phyloP scores from a whole-genome alignment of 176 grass and related monocot genomes.

The Oryza punctata region DNA sequence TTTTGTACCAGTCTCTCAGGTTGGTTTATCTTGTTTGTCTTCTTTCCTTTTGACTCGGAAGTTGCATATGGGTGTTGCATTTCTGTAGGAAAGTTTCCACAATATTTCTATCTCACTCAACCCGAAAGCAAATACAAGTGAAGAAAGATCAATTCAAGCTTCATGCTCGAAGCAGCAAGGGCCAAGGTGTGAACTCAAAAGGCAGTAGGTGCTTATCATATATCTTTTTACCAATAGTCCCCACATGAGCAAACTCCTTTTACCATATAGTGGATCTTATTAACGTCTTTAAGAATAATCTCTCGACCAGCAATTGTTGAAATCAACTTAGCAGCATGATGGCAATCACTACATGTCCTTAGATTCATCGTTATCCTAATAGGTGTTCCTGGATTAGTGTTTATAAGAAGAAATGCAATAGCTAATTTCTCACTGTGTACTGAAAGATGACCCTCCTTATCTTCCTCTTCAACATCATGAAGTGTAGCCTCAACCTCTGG shows the following conservation, averaged over 20 bases:
- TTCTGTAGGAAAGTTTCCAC: conserved; percentile 17
- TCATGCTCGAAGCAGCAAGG: conserved; percentile 16
- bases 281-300: conserved; percentile 71
- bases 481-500: conserved; percentile 59
- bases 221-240: conserved; percentile 69
- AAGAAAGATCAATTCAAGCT: background rate
- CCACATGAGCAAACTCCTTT: conserved; percentile 63
- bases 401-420: conserved; percentile 72
- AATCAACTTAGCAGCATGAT: conserved; percentile 67
- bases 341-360: conserved; percentile 72
- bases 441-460: conserved; percentile 73
- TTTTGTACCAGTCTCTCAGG: conserved; percentile 16
- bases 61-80: background rate
- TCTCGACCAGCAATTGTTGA: conserved; percentile 57
- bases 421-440: conserved; percentile 81
- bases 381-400: conserved; percentile 49
- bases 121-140: conserved; percentile 17
- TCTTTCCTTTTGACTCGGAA: conserved; percentile 9
- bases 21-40: conserved; percentile 7
- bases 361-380: conserved; percentile 80
- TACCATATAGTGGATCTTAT: conserved; percentile 75
- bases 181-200: background rate
- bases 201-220: conserved; percentile 4
- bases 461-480: conserved; percentile 93
- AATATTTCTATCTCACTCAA: conserved; percentile 24